Percentiles rank a stretch among this genome's conserved stretches.
These are phyloP conservation scores for Yamadazyma aaseri DNA, from an alignment of 1,139 yeast genomes.

Conservation along the genomic window DNA sequence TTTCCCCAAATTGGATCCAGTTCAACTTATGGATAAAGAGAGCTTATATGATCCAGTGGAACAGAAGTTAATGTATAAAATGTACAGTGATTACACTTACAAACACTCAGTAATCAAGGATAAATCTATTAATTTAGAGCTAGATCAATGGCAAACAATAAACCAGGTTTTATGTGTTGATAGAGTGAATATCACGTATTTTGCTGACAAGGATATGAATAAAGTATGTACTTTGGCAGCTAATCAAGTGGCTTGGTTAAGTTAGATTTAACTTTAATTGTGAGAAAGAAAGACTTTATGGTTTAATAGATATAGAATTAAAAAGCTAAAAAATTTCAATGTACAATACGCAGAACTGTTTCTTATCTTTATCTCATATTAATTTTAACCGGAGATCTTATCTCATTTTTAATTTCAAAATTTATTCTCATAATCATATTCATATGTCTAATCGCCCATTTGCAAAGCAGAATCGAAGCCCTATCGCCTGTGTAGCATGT, in stretches of 20 bases:
- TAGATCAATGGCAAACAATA: constrained; percentile 30
- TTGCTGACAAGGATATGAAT: constrained; percentile 1
- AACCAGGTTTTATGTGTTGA: constrained; percentile 9
- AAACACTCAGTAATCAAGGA: constrained; percentile 9
- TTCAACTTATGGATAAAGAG: constrained; percentile 22
- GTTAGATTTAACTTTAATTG: too few relatives aligned
- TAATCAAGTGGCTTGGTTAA: constrained; percentile 3
- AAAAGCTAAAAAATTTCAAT: too few relatives aligned
- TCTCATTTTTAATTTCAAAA: too few relatives aligned
- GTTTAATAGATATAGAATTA: too few relatives aligned
- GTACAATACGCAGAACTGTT: too few relatives aligned
- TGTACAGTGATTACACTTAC: constrained; percentile 24
- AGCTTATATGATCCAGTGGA: constrained; percentile 24
- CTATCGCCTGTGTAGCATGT: constrained; percentile 25
- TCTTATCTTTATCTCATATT: too few relatives aligned
- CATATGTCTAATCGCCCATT: too few relatives aligned
- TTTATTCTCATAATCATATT: too few relatives aligned
- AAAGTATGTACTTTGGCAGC: background rate
- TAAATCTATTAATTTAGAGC: constrained; percentile 26
- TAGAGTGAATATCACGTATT: background rate
- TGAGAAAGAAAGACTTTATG: too few relatives aligned
- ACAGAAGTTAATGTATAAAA: constrained; percentile 23
- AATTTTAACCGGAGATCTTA: too few relatives aligned
- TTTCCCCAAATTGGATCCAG: constrained; percentile 35
- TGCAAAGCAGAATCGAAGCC: constrained; percentile 16